Evolutionary conservation across 768 basidiomycete genomes (phyloP), one percentile per base, ranked within the genome.

Genomic region (Pisolithus marmoratus): DNA sequence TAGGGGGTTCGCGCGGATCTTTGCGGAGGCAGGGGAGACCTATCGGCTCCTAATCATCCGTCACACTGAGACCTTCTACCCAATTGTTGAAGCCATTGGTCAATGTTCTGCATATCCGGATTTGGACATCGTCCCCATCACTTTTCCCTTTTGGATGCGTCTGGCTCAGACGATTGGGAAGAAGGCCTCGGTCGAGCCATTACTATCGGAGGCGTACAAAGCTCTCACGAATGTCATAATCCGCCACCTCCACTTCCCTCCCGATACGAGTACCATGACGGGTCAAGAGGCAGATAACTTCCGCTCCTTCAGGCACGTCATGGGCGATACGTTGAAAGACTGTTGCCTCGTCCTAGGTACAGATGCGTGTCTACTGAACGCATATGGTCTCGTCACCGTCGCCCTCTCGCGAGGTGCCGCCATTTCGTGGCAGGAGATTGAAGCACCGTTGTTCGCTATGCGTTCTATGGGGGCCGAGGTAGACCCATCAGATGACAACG

Each of bases 291-390:
- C 86, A 5, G 96, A 99, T 50, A 85, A 87, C 60, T 99, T 98
- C 78, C 82, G 96, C 20, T 80, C 84, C 4, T 99, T 99, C 76
- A 79, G 96, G 45, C 96, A 99, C 73, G 84, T 94, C 54, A 98
- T 99, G 90, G 96, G 96, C 37, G 94, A 99, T 66, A 98, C 96
- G 4, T 78, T 99, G 57, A 99, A 99, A 70, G 96, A 99, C 64
- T 98, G 96, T 65, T 99, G 96, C 69, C 81, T 85, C 56, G 93
- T 99, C 44, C 79, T 99, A 42, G 89, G 93, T 41, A 80, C 94
- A 2, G 86, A 92, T 47, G 78, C 77, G 2, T 98, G 96, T 63
- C 76, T 99, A 40, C 68, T 85, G 48, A 78, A 86, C 3, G 80
- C 94, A 2, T 90, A 90, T 70, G 84, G 89, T 54, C 77, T 90